phyloP scores from a whole-genome alignment of 2,329 filamentous ascomycete species.

The Penicillium glabrum region DNA sequence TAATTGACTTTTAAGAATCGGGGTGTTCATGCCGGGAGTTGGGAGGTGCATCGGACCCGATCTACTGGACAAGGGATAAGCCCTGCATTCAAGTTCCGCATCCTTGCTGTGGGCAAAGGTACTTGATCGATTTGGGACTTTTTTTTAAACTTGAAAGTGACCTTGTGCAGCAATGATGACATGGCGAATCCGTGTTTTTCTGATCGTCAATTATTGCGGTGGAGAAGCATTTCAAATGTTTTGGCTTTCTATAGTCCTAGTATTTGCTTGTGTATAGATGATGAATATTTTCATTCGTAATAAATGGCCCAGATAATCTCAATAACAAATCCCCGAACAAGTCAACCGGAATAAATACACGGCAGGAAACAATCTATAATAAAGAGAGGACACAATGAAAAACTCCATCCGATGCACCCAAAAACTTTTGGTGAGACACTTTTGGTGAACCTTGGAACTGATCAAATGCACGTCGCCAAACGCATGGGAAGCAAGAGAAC shows the following conservation, averaged over 20 bases:
- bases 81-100: not conserved
- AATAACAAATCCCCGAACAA: too few relatives aligned
- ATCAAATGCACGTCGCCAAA: slow-evolving; percentile 20
- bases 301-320: too few relatives aligned
- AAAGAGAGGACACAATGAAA: not conserved
- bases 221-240: not conserved
- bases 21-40: not conserved
- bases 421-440: slow-evolving; percentile 10
- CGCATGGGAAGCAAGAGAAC: slow-evolving; percentile 4
- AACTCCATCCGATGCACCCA: slow-evolving; percentile 18
- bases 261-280: too few relatives aligned
- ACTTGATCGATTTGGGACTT: not conserved
- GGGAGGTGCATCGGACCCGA: not conserved
- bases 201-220: not conserved
- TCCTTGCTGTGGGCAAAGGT: not conserved
- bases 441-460: slow-evolving; percentile 8
- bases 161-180: not conserved
- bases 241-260: too few relatives aligned
- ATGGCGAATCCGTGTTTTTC: not conserved
- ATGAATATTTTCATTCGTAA: too few relatives aligned
- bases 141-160: not conserved
- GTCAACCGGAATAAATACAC: not conserved
- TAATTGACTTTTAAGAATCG: not conserved
- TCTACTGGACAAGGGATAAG: not conserved
- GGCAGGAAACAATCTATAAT: slow-evolving; percentile 1